These are phyloP conservation scores for Fusarium oligoseptatum DNA, from an alignment of 2,329 filamentous ascomycete species.

Conservation along the genomic window DNA sequence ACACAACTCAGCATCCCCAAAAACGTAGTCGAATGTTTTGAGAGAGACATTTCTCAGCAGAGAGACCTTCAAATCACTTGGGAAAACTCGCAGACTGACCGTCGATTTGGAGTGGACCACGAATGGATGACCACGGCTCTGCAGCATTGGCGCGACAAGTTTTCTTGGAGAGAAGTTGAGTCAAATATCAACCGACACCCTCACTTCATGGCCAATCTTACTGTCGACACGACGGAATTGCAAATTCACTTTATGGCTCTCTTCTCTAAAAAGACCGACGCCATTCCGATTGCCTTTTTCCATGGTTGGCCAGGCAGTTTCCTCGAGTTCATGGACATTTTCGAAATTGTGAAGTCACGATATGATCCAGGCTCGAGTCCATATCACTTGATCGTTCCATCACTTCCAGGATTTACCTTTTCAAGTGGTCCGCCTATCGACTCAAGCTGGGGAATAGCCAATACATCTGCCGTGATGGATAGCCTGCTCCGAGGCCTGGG, in stretches of 20 bases:
- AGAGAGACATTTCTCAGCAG: background rate
- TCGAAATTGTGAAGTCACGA: background rate
- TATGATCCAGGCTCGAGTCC: background rate
- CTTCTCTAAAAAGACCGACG: background rate
- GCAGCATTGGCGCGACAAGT: background rate
- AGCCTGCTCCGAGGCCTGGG: background rate
- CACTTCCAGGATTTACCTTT: background rate
- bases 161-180: background rate
- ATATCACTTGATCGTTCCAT: background rate
- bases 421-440: background rate
- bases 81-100: background rate
- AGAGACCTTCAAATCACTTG: background rate
- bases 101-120: background rate
- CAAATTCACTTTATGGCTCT: background rate
- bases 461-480: background rate
- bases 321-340: background rate
- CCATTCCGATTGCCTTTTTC: background rate
- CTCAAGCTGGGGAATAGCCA: background rate
- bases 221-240: background rate
- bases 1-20: background rate
- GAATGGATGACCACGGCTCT: background rate
- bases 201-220: background rate
- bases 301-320: conserved; percentile 3
- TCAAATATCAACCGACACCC: background rate
- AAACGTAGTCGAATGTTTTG: background rate